phyloP scores from a whole-genome alignment of 1,284 basidiomycete species.

The Ustilago loliicola region DNA sequence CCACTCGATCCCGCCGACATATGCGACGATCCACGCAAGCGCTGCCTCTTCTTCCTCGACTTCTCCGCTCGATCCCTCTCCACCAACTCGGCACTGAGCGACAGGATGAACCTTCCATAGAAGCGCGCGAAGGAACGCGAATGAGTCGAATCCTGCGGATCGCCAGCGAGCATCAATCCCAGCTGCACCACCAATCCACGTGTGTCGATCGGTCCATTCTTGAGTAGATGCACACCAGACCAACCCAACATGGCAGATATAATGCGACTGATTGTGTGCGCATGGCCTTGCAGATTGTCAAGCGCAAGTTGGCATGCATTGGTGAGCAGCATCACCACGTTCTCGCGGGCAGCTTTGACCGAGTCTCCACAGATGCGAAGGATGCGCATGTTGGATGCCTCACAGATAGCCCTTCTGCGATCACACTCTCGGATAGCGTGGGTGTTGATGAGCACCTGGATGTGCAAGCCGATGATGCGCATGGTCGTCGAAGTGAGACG shows the following conservation, averaged over 20 bases:
- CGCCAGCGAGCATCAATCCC: constrained; percentile 46
- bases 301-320: constrained; percentile 41
- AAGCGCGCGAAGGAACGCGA: constrained; percentile 48
- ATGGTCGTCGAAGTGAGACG: constrained; percentile 46
- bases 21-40: constrained; percentile 41
- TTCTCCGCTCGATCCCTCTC: constrained; percentile 50
- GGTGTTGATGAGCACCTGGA: constrained; percentile 53
- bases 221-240: constrained; percentile 51
- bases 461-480: constrained; percentile 51
- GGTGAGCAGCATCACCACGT: constrained; percentile 36
- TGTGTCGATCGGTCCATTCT: constrained; percentile 52
- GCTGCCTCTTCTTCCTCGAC: constrained; percentile 45
- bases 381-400: constrained; percentile 48
- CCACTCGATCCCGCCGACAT: constrained; percentile 37
- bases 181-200: constrained; percentile 50
- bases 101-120: constrained; percentile 52
- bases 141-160: constrained; percentile 38
- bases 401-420: constrained; percentile 42
- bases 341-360: constrained; percentile 46
- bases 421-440: constrained; percentile 52
- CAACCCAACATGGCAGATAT: constrained; percentile 48
- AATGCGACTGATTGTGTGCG: constrained; percentile 43
- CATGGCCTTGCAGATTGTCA: constrained; percentile 34
- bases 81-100: constrained; percentile 49
- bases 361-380: constrained; percentile 42